A percentile compares a stretch with the other conserved stretches of the same genome.
phyloP scores from a whole-genome alignment of 2,329 filamentous ascomycete genomes.

The Xylaria sp. region DNA sequence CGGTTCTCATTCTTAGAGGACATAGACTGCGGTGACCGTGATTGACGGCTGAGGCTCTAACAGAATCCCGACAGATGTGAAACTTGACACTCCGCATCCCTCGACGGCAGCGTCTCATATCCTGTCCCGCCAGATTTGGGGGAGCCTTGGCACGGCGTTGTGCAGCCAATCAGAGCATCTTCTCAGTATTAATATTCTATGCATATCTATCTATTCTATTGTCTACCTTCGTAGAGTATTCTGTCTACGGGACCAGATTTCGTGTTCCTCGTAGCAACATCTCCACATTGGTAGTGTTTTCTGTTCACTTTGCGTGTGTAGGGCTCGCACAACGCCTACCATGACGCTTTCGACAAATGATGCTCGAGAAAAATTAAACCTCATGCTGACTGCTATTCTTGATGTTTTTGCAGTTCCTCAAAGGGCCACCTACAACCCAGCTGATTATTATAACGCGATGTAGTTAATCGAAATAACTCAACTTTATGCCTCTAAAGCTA shows the following conservation, averaged over 20 bases:
- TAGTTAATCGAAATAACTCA: slow-evolving; percentile 14
- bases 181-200: neutral
- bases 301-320: neutral
- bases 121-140: slow-evolving; percentile 13
- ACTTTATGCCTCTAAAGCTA: neutral
- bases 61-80: slow-evolving; percentile 21
- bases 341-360: neutral
- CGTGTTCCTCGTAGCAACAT: neutral
- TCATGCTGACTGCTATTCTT: neutral
- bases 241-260: neutral
- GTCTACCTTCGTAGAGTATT: neutral
- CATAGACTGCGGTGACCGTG: neutral
- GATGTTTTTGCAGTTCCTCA: neutral
- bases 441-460: neutral
- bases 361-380: too few species aligned
- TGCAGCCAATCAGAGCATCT: slow-evolving; percentile 2
- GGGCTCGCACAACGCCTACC: neutral
- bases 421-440: neutral
- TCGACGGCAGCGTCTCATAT: slow-evolving; percentile 27
- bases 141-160: slow-evolving; percentile 21
- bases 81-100: slow-evolving; percentile 28
- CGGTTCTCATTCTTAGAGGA: neutral
- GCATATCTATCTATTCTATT: neutral
- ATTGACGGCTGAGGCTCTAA: slow-evolving; percentile 7
- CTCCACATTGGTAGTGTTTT: too few species aligned